These are phyloP conservation scores for Anethum foeniculum DNA, from an alignment of 140 eudicot genomes.

Conservation along the genomic window DNA sequence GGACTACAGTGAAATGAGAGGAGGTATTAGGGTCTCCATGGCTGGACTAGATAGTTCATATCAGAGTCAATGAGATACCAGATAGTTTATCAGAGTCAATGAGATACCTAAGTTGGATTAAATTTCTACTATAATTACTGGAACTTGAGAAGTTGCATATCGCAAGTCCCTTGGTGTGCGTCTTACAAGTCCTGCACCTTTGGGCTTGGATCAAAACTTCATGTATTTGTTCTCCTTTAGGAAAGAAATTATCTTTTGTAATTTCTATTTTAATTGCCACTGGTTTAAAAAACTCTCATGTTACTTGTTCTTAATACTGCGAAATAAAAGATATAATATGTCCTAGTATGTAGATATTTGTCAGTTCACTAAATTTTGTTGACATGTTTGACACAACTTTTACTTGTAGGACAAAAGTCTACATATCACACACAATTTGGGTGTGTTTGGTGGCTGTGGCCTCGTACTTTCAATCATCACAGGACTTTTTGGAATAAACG, in stretches of 20 bases:
- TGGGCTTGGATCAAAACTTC: neutral
- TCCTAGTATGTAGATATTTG: neutral
- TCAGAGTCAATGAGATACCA: neutral
- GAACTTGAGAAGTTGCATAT: neutral
- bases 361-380: neutral
- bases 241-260: no score
- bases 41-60: neutral
- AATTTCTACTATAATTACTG: neutral
- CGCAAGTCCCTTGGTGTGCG: neutral
- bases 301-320: neutral
- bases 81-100: neutral
- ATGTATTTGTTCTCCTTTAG: neutral
- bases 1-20: neutral
- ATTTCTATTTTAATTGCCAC: neutral
- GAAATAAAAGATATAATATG: neutral
- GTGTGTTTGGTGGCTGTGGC: slow-evolving; percentile 78
- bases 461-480: slow-evolving; percentile 65
- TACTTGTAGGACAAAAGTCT: slow-evolving; percentile 40
- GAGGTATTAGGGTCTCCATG: neutral
- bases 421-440: slow-evolving; percentile 57
- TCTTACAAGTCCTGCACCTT: neutral
- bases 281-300: neutral
- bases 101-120: neutral
- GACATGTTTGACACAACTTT: no score
- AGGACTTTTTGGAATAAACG: slow-evolving; percentile 59